Evolutionary conservation across 306 rosid genomes (phyloP), one percentile per base, ranked within the genome.

Genomic region (Macrotyloma uniflorum): DNA sequence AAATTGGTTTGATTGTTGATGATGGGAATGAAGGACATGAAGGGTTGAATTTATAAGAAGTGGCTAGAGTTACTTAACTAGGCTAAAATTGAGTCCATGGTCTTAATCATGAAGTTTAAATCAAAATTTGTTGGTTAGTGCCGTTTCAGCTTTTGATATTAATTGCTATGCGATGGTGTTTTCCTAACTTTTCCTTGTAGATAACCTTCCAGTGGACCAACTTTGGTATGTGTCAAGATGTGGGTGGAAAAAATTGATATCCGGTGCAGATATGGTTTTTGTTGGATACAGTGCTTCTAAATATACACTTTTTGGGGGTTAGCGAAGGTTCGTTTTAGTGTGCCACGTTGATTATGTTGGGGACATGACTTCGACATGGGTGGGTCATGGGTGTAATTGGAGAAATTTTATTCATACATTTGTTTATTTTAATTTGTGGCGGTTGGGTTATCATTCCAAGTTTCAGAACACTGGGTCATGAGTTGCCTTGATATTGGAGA

Each of bases 71-170:
- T 63, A 55, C 11, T 5, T 30, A 77, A 55, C 76, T 77, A 65
- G 90, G 90, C 85, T 74, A 64, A 26, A 6, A 67, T 12, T 64
- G 63, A 84, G 76, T 82, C 67, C 55, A 64, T 20, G 42, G 91
- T 84, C 85, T 15, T 24, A 79, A 68, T 88, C 66, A 49, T 1
- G n/a, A 64, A 32, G 24, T 72, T 71, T 45, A 66, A 73, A 73
- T 82, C 82, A 87, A 19, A 0, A 40, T 84, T 87, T 81, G 33
- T 66, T 46, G 77, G 75, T 6, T 82, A 70, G 93, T 90, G 97
- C 97, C 91, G 89, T 74, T 26, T 66, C 51, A 57, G 83, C 88
- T 86, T 93, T 86, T 74, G 75, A 9, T 42, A 83, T 82, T 88
- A 77, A 87, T 55, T 81, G 86, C 28, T 36, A 49, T 43, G 24